Evolutionary conservation across 495 filamentous ascomycete species (phyloP).

Genomic region (Penicillium odoratum): DNA sequence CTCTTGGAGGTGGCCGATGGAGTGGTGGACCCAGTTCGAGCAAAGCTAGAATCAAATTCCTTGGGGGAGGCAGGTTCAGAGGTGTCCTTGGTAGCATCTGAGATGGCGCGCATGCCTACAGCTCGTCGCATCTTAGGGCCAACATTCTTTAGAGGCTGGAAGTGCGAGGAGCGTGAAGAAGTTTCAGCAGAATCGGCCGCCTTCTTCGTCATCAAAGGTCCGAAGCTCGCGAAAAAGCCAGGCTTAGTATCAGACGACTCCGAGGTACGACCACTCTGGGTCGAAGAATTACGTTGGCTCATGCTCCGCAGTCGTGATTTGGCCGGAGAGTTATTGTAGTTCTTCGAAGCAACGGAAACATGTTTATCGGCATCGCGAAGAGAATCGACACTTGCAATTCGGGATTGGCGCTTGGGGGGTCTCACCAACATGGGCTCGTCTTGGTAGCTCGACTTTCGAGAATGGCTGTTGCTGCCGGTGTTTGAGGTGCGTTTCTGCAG

Average conservation of each 20-base stretch:
- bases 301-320: conserved; percentile 49
- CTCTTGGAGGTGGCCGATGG: conserved; percentile 77
- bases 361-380: conserved; percentile 44
- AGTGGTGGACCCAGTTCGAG: conserved; percentile 80
- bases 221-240: conserved; percentile 52
- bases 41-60: conserved; percentile 68
- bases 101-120: conserved; percentile 73
- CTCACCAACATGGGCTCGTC: conserved; percentile 57
- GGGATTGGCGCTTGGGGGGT: conserved; percentile 69
- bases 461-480: conserved; percentile 50
- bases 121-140: conserved; percentile 51
- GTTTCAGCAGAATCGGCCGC: conserved; percentile 53
- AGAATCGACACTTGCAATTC: conserved; percentile 72
- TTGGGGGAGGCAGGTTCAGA: conserved; percentile 57
- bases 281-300: conserved; percentile 40
- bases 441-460: conserved; percentile 67
- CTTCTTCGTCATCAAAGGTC: conserved; percentile 39
- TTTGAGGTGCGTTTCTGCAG: conserved; percentile 74
- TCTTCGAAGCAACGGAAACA: conserved; percentile 47
- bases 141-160: conserved; percentile 34
- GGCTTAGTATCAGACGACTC: conserved; percentile 46
- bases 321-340: conserved; percentile 57
- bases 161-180: conserved; percentile 48
- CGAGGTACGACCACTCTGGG: conserved; percentile 38
- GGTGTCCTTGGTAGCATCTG: conserved; percentile 59